phyloP scores from a whole-genome alignment of 139 green algal species.

The Haematococcus lacustris region DNA sequence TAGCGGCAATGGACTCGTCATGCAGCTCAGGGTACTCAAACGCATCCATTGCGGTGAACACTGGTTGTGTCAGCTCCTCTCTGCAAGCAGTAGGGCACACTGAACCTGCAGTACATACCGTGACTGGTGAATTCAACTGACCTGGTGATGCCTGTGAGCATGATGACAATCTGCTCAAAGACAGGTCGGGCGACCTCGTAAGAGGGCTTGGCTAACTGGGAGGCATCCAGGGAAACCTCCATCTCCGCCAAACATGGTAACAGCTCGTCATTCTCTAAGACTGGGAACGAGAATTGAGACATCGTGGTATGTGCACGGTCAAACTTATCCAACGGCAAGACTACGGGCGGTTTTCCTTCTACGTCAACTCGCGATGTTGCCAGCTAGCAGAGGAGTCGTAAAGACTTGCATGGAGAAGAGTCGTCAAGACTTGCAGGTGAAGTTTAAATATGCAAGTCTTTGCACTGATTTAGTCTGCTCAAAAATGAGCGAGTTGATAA shows the following conservation, averaged over 20 bases:
- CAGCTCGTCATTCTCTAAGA: slow-evolving; percentile 70
- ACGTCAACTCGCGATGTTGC: not conserved
- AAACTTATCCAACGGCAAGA: not conserved
- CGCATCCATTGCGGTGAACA: slow-evolving; percentile 72
- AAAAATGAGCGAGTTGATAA: not conserved
- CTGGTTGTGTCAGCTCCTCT: slow-evolving; percentile 82
- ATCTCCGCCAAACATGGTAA: slow-evolving; percentile 77
- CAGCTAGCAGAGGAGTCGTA: not conserved
- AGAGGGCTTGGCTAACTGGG: slow-evolving; percentile 69
- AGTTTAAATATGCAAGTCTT: too few species aligned
- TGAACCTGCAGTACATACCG: not conserved
- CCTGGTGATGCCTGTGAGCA: slow-evolving; percentile 66
- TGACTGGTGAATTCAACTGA: slow-evolving; percentile 13
- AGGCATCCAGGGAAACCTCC: slow-evolving; percentile 56
- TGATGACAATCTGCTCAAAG: slow-evolving; percentile 72
- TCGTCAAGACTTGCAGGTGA: too few species aligned
- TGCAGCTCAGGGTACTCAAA: slow-evolving; percentile 93
- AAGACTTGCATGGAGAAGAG: too few species aligned
- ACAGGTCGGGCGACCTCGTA: slow-evolving; percentile 64
- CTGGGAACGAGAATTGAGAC: slow-evolving; percentile 68
- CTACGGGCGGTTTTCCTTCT: not conserved
- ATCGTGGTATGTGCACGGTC: slow-evolving; percentile 18
- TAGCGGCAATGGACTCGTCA: slow-evolving; percentile 76
- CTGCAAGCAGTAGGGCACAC: slow-evolving; percentile 21
- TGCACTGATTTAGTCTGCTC: too few species aligned